Base-by-base conservation (phyloP, 306 rosid genomes). In the Dryas octopetala region DNA sequence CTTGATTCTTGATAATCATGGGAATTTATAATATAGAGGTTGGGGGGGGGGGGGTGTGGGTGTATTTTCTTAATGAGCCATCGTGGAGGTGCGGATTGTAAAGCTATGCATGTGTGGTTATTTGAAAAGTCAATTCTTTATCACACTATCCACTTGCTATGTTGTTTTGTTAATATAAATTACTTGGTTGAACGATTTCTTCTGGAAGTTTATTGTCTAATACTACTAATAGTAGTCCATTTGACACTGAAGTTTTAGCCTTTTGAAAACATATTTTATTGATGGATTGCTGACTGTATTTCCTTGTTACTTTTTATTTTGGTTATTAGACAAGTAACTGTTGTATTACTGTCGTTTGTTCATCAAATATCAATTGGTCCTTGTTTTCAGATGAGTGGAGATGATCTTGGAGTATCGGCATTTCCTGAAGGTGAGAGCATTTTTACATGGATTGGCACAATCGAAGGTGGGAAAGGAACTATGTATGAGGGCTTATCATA, bases 391-490 rank as follows among this genome's bases (percentile, higher is more conserved):
- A 95, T 95, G 97, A 87, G 87, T 76, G 91, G 87, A 77, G 93
- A 91, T n/a, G 98, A 95, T 78, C 95, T 90, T 62, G 97, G 98
- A 32, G 97, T 95, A 74, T 95, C 97, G 0, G 98, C 97, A 64
- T 95, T 95, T 62, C 98, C 98, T 2, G 96, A 85, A 55, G 90
- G 93, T 8, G 97, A 95, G 71, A 92, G 93, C 84, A 91, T 95
- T 79, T 95, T 91, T 76, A 77, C 97, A 75, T 91, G 97, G 97
- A 83, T 91, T 66, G 97, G 98, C 82, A 95, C 98, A 44, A 90
- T 95, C 28, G 96, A 90, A 86, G 98, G 97, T 78, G 98, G 98
- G 77, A 92, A 90, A 83, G 98, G 93, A 79, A 95, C 98, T 55
- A 38, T 80, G 38, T 95, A 90, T 32, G 98, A 92, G 75, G 96